phyloP scores from a whole-genome alignment of 331 rosid species.

The Acacia concinna region DNA sequence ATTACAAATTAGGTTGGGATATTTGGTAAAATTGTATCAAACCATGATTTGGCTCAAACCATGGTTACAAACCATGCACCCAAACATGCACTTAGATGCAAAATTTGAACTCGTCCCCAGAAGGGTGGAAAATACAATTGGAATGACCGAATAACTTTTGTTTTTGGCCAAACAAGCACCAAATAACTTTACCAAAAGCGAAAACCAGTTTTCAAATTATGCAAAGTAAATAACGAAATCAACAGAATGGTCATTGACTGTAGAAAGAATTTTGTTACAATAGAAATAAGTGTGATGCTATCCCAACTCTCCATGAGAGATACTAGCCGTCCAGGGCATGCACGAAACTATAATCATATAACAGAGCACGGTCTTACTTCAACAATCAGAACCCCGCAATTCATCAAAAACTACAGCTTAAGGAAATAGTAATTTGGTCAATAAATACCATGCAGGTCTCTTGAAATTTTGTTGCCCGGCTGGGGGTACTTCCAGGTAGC shows the following conservation, averaged over 20 bases:
- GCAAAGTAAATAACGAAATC: not conserved
- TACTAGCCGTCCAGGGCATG: not conserved
- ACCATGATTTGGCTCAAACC: no score
- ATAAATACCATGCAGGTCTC: not conserved
- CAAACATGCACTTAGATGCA: no score
- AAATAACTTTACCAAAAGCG: not conserved
- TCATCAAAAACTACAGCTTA: conserved; percentile 18
- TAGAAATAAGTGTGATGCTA: not conserved
- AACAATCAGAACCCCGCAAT: conserved; percentile 21
- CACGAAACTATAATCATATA: conserved; percentile 10
- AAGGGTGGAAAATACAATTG: not conserved
- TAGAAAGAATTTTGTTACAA: not conserved
- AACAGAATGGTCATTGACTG: not conserved
- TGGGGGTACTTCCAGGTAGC: not conserved
- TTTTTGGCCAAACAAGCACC: no score
- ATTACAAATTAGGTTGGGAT: no score
- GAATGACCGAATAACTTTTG: not conserved
- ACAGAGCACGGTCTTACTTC: conserved; percentile 19
- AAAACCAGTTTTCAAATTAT: not conserved
- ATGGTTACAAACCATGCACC: no score
- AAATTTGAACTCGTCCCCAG: not conserved
- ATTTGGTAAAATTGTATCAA: no score
- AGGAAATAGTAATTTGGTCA: conserved; percentile 24
- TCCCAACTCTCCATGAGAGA: not conserved
- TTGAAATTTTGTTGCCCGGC: conserved; percentile 4